Evolutionary conservation across 306 rosid species (phyloP).

Genomic region (Leucaena leucocephala): DNA sequence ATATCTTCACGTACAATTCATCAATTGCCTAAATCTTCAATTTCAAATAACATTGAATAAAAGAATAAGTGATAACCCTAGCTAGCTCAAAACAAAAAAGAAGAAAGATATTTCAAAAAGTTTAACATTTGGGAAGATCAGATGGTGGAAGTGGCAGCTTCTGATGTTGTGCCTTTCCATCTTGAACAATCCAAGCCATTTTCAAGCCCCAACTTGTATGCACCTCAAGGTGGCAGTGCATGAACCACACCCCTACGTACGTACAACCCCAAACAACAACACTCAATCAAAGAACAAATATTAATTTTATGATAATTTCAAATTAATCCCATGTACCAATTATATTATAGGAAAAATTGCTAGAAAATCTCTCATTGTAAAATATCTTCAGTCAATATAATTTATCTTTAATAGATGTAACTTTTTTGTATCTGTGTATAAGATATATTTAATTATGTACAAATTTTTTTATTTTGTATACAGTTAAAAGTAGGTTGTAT

Average conservation of each 20-base stretch:
- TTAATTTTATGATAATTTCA: background rate
- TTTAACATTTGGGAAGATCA: constrained; percentile 59
- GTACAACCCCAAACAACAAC: background rate
- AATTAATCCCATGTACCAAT: background rate
- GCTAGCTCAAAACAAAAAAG: background rate
- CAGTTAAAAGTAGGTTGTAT: no score
- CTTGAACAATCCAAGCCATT: constrained; percentile 58
- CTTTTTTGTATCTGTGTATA: no score
- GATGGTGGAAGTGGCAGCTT: constrained; percentile 61
- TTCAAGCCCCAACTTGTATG: constrained; percentile 65
- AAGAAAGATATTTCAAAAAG: background rate
- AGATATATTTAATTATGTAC: no score
- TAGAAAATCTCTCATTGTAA: no score
- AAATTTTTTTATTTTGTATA: no score
- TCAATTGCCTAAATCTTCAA: background rate
- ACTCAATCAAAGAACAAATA: background rate
- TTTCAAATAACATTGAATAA: background rate
- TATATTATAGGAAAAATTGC: background rate
- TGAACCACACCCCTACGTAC: constrained; percentile 55
- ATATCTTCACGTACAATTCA: background rate
- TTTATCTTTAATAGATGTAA: no score
- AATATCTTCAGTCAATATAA: no score
- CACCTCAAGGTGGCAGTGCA: constrained; percentile 64
- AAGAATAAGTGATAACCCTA: background rate
- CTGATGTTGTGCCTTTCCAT: constrained; percentile 46